These are phyloP conservation scores for Elongisporangium senticosum DNA, from an alignment of 352 stramenopile genomes.

Conservation along the genomic window DNA sequence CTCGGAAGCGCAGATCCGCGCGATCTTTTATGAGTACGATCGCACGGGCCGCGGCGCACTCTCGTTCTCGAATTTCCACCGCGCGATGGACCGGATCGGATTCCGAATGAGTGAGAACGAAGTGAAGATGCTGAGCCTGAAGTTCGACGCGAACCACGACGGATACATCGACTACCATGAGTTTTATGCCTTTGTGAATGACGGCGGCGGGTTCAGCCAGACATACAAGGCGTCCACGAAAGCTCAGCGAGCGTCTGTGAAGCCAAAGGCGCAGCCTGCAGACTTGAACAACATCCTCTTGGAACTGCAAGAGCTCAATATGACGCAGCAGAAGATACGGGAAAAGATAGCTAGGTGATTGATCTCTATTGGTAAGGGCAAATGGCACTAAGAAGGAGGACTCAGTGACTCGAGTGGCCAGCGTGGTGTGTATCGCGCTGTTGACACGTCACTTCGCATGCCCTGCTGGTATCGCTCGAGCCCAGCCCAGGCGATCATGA, in stretches of 20 bases:
- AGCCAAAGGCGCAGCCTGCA: background rate
- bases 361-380: conserved; percentile 3
- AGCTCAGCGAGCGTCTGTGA: no score
- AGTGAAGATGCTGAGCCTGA: conserved; percentile 36
- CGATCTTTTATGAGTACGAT: conserved; percentile 49
- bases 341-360: conserved; percentile 9
- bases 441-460: conserved; percentile 46
- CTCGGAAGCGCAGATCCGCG: conserved; percentile 13
- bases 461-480: conserved; percentile 54
- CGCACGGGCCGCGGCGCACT: conserved; percentile 26
- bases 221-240: background rate
- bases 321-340: conserved; percentile 33
- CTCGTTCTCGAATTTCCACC: conserved; percentile 32
- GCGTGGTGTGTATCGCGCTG: conserved; percentile 60
- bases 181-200: conserved; percentile 46
- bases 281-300: conserved; percentile 27
- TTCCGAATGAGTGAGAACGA: conserved; percentile 43
- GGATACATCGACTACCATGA: conserved; percentile 59
- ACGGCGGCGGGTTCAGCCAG: background rate
- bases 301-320: conserved; percentile 34
- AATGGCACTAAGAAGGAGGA: background rate
- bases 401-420: conserved; percentile 67
- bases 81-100: conserved; percentile 45
- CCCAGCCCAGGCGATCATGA: conserved; percentile 95
- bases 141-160: conserved; percentile 47